Conservation (phyloP, 2,329 filamentous ascomycete species). For the Cladophialophora yegresii region DNA sequence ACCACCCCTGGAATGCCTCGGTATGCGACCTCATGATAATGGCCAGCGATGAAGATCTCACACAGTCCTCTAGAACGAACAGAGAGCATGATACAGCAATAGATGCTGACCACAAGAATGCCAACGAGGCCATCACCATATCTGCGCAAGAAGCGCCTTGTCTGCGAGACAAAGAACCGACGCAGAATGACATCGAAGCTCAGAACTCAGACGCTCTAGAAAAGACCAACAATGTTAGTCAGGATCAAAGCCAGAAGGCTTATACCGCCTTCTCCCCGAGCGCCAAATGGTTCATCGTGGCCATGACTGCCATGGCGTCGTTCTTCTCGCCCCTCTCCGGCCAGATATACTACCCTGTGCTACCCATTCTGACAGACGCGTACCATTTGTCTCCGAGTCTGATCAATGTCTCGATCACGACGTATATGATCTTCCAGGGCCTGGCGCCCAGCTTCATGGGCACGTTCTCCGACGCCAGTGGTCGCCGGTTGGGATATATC, state of each 20-base stretch:
- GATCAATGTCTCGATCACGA: constrained; percentile 40
- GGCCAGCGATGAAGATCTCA: background rate
- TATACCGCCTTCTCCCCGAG: constrained; percentile 23
- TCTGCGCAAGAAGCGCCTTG: background rate
- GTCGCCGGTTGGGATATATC: constrained; percentile 54
- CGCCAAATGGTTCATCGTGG: constrained; percentile 52
- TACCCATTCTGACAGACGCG: constrained; percentile 10
- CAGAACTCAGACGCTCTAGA: background rate
- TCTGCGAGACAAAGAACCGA: background rate
- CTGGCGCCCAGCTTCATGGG: constrained; percentile 55
- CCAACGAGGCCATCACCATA: background rate
- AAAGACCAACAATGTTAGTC: background rate
- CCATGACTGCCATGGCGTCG: constrained; percentile 45
- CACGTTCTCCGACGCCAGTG: constrained; percentile 53
- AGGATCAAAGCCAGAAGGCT: constrained; percentile 7
- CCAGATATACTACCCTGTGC: constrained; percentile 43
- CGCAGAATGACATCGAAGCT: constrained; percentile 8
- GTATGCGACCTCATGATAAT: background rate
- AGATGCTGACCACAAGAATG: background rate
- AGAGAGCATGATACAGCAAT: too few species aligned
- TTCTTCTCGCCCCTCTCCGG: constrained; percentile 57
- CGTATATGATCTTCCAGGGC: constrained; percentile 53
- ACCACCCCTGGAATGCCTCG: background rate
- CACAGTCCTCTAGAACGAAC: background rate
- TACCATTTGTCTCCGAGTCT: constrained; percentile 11